These are phyloP conservation scores for Theileria annulata DNA, from an alignment of 169 alveolate genomes.

Conservation along the genomic window DNA sequence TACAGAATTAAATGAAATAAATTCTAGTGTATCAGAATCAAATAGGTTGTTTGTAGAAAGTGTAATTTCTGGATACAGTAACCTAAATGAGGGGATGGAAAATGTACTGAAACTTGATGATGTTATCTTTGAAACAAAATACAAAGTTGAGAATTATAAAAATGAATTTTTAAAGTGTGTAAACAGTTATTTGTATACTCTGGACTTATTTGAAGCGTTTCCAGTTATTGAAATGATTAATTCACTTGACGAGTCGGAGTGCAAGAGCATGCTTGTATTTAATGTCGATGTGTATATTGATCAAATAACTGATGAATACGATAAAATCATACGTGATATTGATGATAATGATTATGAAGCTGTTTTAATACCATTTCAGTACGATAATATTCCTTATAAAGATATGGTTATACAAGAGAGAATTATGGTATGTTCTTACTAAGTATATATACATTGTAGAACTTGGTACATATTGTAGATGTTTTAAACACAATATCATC, in stretches of 20 bases:
- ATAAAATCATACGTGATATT: neutral
- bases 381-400: no score
- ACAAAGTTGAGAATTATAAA: neutral
- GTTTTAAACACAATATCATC: neutral
- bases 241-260: neutral
- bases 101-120: neutral
- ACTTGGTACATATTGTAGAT: neutral
- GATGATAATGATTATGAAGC: neutral
- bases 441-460: neutral
- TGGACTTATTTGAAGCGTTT: neutral
- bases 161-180: constrained; percentile 2
- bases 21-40: neutral
- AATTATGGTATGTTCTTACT: neutral
- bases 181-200: neutral
- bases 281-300: neutral
- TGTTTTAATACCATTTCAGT: neutral
- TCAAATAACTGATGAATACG: neutral
- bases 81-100: neutral
- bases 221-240: neutral
- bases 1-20: neutral
- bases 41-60: neutral
- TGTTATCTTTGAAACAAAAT: neutral
- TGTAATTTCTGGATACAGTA: neutral
- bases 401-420: neutral
- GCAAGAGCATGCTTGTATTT: neutral